Evolutionary conservation across 1,284 basidiomycete species (phyloP).

Genomic region (Inonotus hispidus): DNA sequence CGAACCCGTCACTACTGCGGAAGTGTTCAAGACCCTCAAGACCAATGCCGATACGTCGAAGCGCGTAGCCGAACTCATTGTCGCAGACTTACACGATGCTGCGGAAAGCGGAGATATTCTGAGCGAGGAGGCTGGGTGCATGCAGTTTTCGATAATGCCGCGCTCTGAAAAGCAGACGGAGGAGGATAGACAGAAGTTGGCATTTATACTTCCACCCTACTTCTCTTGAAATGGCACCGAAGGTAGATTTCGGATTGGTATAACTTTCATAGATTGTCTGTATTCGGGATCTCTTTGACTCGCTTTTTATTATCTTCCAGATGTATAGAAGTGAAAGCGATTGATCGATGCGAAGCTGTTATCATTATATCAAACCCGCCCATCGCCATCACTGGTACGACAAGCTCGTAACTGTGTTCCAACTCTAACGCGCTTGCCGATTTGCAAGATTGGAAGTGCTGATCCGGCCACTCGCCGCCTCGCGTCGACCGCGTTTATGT

Average conservation of each 20-base stretch:
- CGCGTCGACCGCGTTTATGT: no score
- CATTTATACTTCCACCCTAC: conserved; percentile 74
- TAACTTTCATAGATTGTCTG: neutral
- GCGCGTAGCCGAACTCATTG: conserved; percentile 65
- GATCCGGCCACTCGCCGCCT: no score
- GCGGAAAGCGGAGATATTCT: conserved; percentile 47
- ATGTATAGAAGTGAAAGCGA: no score
- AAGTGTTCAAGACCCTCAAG: conserved; percentile 84
- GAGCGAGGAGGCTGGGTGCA: conserved; percentile 67
- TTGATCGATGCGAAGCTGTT: no score
- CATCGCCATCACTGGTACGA: no score
- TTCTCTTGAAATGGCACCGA: conserved; percentile 36
- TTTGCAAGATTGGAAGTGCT: no score
- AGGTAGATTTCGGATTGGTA: neutral
- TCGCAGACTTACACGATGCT: conserved; percentile 71
- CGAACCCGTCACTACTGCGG: conserved; percentile 81
- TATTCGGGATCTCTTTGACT: neutral
- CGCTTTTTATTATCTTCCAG: neutral
- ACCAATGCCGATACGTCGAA: conserved; percentile 84
- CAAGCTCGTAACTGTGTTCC: no score
- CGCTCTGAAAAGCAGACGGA: conserved; percentile 53
- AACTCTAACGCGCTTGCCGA: no score
- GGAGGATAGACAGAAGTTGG: conserved; percentile 68
- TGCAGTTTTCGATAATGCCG: conserved; percentile 86
- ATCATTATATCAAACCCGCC: no score